phyloP scores from a whole-genome alignment of 257 asterid species.

The Haberlea rhodopensis region DNA sequence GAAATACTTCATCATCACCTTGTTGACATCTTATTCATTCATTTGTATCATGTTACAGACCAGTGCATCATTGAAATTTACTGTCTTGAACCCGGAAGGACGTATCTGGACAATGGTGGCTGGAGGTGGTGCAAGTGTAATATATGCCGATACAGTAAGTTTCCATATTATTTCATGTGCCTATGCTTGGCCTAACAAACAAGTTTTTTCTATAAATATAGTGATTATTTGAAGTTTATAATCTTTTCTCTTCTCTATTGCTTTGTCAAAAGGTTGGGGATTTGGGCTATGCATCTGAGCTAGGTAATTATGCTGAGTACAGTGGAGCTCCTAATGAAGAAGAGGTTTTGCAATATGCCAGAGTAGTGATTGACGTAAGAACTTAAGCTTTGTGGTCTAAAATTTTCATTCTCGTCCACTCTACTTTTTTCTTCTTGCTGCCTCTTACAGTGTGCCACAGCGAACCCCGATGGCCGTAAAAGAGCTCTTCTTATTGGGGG shows the following conservation, averaged over 20 bases:
- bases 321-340: constrained; percentile 98
- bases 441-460: constrained; percentile 71
- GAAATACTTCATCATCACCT: not conserved
- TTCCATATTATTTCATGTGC: constrained; percentile 12
- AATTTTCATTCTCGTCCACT: constrained; percentile 16
- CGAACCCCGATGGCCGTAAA: constrained; percentile 85
- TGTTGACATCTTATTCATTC: constrained; percentile 6
- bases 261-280: constrained; percentile 63
- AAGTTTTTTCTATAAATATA: not conserved
- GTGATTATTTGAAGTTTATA: not conserved
- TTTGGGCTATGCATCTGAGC: constrained; percentile 90
- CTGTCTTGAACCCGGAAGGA: constrained; percentile 92
- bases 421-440: constrained; percentile 19
- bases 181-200: constrained; percentile 20
- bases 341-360: constrained; percentile 91
- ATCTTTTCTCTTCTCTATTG: not conserved
- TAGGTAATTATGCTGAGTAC: constrained; percentile 92
- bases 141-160: constrained; percentile 92
- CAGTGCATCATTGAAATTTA: constrained; percentile 89
- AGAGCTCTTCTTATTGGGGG: constrained; percentile 91
- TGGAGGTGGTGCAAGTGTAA: constrained; percentile 98
- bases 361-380: constrained; percentile 85
- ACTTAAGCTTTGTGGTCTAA: constrained; percentile 11
- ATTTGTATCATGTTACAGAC: constrained; percentile 53
- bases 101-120: constrained; percentile 99